phyloP scores from a whole-genome alignment of 225 moss, liverwort and hornwort species.

The Ulota crispa region DNA sequence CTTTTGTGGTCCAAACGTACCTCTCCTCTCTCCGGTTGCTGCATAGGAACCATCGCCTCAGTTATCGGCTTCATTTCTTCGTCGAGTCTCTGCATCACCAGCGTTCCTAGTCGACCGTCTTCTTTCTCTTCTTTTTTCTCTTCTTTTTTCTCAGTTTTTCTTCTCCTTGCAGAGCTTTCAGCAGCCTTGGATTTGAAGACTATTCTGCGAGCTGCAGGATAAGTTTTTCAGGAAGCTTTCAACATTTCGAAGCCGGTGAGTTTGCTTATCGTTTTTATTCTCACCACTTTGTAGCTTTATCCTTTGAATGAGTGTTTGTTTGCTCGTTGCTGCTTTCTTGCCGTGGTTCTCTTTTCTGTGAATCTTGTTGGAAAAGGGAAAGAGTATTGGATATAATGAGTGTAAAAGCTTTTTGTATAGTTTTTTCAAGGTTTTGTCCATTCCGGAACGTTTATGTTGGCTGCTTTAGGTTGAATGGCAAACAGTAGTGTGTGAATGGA shows the following conservation, averaged over 20 bases:
- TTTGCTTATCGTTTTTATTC: not conserved
- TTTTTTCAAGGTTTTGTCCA: not conserved
- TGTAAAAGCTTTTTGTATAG: not conserved
- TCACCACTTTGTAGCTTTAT: not conserved
- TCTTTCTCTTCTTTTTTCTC: not conserved
- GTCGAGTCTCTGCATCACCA: not conserved
- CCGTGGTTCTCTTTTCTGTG: not conserved
- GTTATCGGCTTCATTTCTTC: not conserved
- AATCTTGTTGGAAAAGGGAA: conserved; percentile 5
- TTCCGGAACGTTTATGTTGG: not conserved
- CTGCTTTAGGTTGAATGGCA: not conserved
- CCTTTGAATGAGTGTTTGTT: not conserved
- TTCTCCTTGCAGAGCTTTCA: not conserved
- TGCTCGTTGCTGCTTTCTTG: not conserved
- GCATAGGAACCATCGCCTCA: conserved; percentile 20
- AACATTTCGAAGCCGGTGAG: not conserved
- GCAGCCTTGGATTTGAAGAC: not conserved
- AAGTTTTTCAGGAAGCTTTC: not conserved
- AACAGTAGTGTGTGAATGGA: not conserved
- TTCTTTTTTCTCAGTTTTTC: not conserved
- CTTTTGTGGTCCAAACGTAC: conserved; percentile 15
- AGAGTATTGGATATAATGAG: not conserved
- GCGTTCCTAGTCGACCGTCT: not conserved
- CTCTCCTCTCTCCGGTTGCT: conserved; percentile 4
- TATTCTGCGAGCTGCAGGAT: not conserved